These are phyloP conservation scores for Boletus rubropictus DNA, from an alignment of 768 basidiomycete species.

Conservation along the genomic window DNA sequence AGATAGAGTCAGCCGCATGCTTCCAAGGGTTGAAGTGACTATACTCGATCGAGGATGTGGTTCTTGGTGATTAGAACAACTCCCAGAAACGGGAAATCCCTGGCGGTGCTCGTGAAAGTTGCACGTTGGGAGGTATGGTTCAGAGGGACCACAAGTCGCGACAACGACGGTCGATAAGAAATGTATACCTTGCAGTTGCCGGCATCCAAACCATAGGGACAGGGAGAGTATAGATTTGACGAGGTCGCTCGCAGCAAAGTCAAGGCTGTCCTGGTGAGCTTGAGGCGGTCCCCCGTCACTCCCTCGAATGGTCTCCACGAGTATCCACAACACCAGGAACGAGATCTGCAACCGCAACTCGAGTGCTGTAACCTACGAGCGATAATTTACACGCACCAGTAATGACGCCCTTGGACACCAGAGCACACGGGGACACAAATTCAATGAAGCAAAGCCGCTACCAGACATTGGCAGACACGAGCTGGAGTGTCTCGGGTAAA, in stretches of 20 bases:
- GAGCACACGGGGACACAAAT: neutral
- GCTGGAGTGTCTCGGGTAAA: neutral
- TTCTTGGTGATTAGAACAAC: neutral
- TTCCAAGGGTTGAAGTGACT: conserved; percentile 3
- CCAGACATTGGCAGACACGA: neutral
- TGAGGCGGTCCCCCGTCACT: neutral
- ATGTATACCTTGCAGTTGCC: neutral
- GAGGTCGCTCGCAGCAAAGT: conserved; percentile 18
- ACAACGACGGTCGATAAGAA: neutral
- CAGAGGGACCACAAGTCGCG: neutral
- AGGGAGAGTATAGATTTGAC: conserved; percentile 16
- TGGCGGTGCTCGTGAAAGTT: conserved; percentile 7
- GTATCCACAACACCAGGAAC: conserved; percentile 13
- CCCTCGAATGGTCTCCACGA: conserved; percentile 9
- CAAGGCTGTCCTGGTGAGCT: conserved; percentile 7
- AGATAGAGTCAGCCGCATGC: conserved; percentile 10
- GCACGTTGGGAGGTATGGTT: conserved; percentile 6
- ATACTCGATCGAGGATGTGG: neutral
- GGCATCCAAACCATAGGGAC: conserved; percentile 9
- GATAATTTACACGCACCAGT: conserved; percentile 6
- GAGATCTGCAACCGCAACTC: conserved; percentile 5
- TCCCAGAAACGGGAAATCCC: conserved; percentile 2
- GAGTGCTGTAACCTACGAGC: neutral
- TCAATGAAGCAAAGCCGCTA: neutral
- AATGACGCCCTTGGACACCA: neutral